These are phyloP conservation scores for Poronia punctata DNA, from an alignment of 495 filamentous ascomycete species.

Conservation along the genomic window DNA sequence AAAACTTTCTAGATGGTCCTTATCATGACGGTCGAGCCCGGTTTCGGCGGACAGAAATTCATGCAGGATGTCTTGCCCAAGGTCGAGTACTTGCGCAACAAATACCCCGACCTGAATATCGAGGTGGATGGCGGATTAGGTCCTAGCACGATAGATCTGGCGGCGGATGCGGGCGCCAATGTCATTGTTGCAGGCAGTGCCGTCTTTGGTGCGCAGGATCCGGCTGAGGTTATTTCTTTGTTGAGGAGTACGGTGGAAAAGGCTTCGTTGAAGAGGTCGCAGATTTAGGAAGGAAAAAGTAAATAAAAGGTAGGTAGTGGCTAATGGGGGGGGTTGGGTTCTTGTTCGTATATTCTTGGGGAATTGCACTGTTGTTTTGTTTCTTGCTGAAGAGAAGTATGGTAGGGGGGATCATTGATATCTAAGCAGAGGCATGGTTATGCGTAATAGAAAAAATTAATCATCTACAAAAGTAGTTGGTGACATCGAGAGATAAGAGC, in stretches of 20 bases:
- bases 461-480: no score
- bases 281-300: no score
- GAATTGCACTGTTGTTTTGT: no score
- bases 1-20: slow-evolving; percentile 99
- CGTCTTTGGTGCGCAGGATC: slow-evolving; percentile 87
- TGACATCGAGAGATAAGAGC: no score
- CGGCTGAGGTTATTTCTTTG: slow-evolving; percentile 72
- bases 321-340: no score
- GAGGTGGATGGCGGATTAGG: slow-evolving; percentile 94
- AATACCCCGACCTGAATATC: slow-evolving; percentile 88
- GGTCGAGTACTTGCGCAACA: slow-evolving; percentile 70
- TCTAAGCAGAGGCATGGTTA: no score
- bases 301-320: no score
- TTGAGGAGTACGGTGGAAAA: slow-evolving; percentile 74
- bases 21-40: slow-evolving; percentile 96
- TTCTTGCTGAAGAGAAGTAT: no score
- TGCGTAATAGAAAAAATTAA: no score
- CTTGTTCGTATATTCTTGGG: no score
- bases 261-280: no score
- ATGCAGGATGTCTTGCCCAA: slow-evolving; percentile 94
- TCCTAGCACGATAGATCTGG: slow-evolving; percentile 82
- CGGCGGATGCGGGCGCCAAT: slow-evolving; percentile 92
- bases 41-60: slow-evolving; percentile 98
- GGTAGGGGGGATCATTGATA: no score
- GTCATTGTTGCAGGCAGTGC: slow-evolving; percentile 98